Percentiles rank a stretch among this genome's conserved stretches.
These are phyloP conservation scores for Boletus semigastroideus DNA, from an alignment of 1,284 basidiomycete genomes.

Conservation along the genomic window DNA sequence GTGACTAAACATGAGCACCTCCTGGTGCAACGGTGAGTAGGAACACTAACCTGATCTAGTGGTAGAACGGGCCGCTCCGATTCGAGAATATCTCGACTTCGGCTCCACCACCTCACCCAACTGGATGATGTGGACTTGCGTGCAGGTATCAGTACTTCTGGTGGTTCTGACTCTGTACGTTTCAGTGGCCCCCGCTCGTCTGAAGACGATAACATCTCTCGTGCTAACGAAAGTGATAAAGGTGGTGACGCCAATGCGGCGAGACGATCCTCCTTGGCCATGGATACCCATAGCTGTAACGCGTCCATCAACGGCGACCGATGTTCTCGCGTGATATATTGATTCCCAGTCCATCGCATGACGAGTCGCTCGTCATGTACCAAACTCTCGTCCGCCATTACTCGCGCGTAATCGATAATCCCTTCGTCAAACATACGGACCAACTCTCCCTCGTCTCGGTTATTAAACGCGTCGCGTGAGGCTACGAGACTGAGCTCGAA, in stretches of 20 bases:
- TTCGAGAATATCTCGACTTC: slow-evolving; percentile 42
- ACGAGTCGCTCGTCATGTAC: slow-evolving; percentile 59
- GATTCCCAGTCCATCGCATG: slow-evolving; percentile 62
- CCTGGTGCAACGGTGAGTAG: neutral
- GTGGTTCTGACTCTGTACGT: slow-evolving; percentile 40
- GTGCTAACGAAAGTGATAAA: slow-evolving; percentile 33
- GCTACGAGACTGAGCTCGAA: slow-evolving; percentile 64
- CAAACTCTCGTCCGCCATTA: slow-evolving; percentile 56
- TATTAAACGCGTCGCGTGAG: slow-evolving; percentile 34
- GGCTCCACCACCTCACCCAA: slow-evolving; percentile 78
- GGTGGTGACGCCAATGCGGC: slow-evolving; percentile 25
- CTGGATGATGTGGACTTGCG: slow-evolving; percentile 57
- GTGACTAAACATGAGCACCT: slow-evolving; percentile 7
- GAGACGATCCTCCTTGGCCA: slow-evolving; percentile 35
- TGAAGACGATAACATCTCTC: slow-evolving; percentile 27
- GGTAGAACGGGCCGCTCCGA: slow-evolving; percentile 25
- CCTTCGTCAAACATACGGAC: slow-evolving; percentile 52
- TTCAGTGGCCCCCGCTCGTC: slow-evolving; percentile 28
- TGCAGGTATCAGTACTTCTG: slow-evolving; percentile 22
- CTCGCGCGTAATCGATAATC: slow-evolving; percentile 52
- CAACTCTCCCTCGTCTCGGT: slow-evolving; percentile 51
- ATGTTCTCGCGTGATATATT: slow-evolving; percentile 65
- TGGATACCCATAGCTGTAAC: slow-evolving; percentile 54
- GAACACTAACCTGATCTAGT: slow-evolving; percentile 20
- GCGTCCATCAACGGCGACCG: slow-evolving; percentile 66